A percentile compares a stretch with the other conserved stretches of the same genome.
Conservation (phyloP, 1,139 yeast genomes). For the Hansenula lynferdii region DNA sequence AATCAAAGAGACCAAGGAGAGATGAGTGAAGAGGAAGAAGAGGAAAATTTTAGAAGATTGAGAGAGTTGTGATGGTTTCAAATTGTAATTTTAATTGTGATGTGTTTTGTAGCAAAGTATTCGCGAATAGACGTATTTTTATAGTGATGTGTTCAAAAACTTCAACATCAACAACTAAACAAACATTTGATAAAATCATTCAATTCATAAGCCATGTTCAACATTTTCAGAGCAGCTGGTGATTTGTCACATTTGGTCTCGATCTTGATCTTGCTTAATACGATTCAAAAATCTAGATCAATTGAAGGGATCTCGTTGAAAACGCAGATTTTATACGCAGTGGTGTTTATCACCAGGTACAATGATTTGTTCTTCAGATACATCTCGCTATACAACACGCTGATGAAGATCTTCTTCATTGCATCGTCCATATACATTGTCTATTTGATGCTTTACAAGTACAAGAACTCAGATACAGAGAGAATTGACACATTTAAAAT, state of each 20-base stretch:
- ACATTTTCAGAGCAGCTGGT: conserved; percentile 52
- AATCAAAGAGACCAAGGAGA: not conserved
- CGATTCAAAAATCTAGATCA: conserved; percentile 61
- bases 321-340: conserved; percentile 74
- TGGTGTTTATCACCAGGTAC: conserved; percentile 79
- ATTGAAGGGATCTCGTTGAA: conserved; percentile 84
- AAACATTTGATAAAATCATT: not conserved
- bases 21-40: not conserved
- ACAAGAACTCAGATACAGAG: conserved; percentile 46
- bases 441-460: conserved; percentile 61
- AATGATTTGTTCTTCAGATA: conserved; percentile 37
- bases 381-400: conserved; percentile 66
- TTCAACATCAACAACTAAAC: not conserved
- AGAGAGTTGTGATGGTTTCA: not conserved
- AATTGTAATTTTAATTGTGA: no score
- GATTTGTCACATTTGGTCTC: conserved; percentile 84
- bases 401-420: conserved; percentile 80
- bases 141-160: not conserved
- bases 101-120: no score
- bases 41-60: conserved; percentile 1
- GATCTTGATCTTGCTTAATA: conserved; percentile 66
- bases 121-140: not conserved
- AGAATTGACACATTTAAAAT: conserved; percentile 76
- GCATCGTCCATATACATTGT: conserved; percentile 72
- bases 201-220: conserved; percentile 20